phyloP scores from a whole-genome alignment of 345 rosid genomes.

The Eucalyptus microcorys region DNA sequence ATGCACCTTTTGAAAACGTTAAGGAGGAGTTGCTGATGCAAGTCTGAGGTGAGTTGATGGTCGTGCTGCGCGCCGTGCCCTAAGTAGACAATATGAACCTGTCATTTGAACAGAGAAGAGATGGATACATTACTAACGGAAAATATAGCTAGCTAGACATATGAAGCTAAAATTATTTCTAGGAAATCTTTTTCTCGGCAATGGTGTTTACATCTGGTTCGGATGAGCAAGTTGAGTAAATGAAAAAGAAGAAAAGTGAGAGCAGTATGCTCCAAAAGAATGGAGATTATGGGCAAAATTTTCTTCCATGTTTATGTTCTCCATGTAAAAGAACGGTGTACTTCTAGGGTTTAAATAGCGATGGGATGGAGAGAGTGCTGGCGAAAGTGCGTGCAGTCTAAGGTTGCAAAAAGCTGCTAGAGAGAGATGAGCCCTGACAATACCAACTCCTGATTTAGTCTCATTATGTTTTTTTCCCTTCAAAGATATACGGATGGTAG shows the following conservation, averaged over 20 bases:
- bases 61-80: slow-evolving; percentile 26
- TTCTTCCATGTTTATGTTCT: not conserved
- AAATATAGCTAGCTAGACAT: not conserved
- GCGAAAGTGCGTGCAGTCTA: slow-evolving; percentile 12
- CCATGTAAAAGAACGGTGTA: not conserved
- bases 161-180: not conserved
- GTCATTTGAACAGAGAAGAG: not conserved
- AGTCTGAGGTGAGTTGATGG: slow-evolving; percentile 17
- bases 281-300: not conserved
- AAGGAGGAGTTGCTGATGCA: slow-evolving; percentile 43
- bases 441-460: not conserved
- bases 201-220: not conserved
- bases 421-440: not conserved
- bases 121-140: not conserved
- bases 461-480: slow-evolving; percentile 25
- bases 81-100: slow-evolving; percentile 65
- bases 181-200: not conserved
- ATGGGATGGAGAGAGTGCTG: not conserved
- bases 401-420: slow-evolving; percentile 16
- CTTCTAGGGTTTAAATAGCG: slow-evolving; percentile 20
- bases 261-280: slow-evolving; percentile 17
- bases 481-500: slow-evolving; percentile 12
- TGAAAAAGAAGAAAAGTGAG: slow-evolving; percentile 11
- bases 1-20: slow-evolving; percentile 38
- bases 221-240: slow-evolving; percentile 7